Evolutionary conservation across 2,329 filamentous ascomycete species (phyloP), one percentile per base, ranked within the genome.

Genomic region (Trichophyton simii): DNA sequence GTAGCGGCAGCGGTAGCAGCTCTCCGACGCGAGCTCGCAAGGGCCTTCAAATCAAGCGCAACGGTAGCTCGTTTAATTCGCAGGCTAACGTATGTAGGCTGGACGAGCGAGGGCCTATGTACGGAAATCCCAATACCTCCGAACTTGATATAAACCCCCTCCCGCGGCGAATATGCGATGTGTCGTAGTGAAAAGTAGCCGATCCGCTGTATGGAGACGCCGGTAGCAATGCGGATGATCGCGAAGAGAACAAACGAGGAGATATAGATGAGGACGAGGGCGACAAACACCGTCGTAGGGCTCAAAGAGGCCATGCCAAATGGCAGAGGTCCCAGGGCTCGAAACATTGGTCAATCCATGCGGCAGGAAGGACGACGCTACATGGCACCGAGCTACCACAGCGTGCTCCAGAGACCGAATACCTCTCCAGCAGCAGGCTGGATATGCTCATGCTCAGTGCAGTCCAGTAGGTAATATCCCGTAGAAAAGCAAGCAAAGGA

Each of bases 81-180:
- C 58, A 99, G 80, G 72, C 91, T 97, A 68, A 96, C 79, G 91
- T 92, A 97, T 65, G 95, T 97, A 52, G 94, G 94, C 73, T 97
- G 91, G 55, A 92, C 90, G 75, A 99, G 97, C 4, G 94, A 97
- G 11, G 94, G 94, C 3, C 91, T 86, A 75, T 99, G 94, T 65
- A 97, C 76, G 62, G 89, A 87, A 68, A 99, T 80, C 52, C 94
- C 91, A 59, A 99, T 80, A 58, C 91, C 89, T 58, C 94, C 86
- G 61, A 99, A 86, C 73, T 96, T 90, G 73, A 99, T 84, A 69
- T 87, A 87, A 69, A 96, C 79, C 67, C 94, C 94, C 82, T 96
- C 90, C 74, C 83, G 86, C 31, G 90, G 90, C 13, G 89, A 89
- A 73, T 95, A 97, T 62, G 91, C 87, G 64, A 99, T 87, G 67